Percentiles rank a stretch among this genome's conserved stretches.
These are phyloP conservation scores for Rosa persica DNA, from an alignment of 306 rosid species.

Conservation along the genomic window DNA sequence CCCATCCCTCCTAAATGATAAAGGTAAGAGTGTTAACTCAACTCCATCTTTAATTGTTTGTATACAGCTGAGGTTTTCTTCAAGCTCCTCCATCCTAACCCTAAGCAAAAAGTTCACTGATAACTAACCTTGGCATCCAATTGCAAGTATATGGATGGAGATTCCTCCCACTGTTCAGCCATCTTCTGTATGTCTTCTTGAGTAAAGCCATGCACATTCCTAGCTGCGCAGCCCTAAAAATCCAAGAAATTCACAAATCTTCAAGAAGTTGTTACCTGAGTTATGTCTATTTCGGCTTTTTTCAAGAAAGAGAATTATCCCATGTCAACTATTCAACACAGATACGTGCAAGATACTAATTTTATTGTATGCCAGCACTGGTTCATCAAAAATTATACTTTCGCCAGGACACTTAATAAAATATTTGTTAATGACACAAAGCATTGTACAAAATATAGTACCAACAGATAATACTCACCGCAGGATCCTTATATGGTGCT, in stretches of 20 bases:
- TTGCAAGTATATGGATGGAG: constrained; percentile 76
- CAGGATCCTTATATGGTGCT: constrained; percentile 96
- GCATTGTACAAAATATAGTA: constrained; percentile 7
- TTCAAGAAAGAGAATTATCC: constrained; percentile 8
- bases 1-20: not conserved
- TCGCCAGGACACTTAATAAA: not conserved
- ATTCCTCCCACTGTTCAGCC: constrained; percentile 90
- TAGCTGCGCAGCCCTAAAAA: constrained; percentile 91
- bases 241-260: constrained; percentile 26
- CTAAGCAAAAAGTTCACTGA: constrained; percentile 13
- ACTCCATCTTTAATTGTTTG: not conserved
- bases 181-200: constrained; percentile 73
- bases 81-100: not conserved
- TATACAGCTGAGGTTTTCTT: constrained; percentile 13
- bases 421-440: not conserved
- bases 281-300: not conserved
- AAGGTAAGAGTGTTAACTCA: not conserved
- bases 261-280: constrained; percentile 11
- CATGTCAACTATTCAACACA: constrained; percentile 27
- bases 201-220: constrained; percentile 88
- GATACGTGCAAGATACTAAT: not conserved
- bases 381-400: not conserved
- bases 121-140: constrained; percentile 72
- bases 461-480: constrained; percentile 42
- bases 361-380: not conserved